phyloP scores from a whole-genome alignment of 1,139 yeast species.

The Magnusiomyces paraingens region DNA sequence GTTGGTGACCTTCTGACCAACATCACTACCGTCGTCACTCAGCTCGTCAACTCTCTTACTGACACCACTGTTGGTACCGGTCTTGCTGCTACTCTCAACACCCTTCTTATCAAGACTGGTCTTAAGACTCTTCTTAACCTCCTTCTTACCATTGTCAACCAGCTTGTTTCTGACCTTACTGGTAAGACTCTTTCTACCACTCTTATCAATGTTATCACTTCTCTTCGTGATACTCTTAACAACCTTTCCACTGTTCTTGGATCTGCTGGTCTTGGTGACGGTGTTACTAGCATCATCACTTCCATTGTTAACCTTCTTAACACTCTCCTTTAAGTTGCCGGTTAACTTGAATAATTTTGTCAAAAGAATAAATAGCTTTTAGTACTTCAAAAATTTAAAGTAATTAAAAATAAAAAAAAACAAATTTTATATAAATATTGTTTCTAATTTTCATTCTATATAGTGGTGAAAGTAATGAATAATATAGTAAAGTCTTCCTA shows the following conservation, averaged over 20 bases:
- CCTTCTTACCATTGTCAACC: slow-evolving; percentile 2
- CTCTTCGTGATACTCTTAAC: not conserved
- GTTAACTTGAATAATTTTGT: too few species aligned
- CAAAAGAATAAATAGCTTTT: too few species aligned
- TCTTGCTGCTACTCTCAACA: slow-evolving; percentile 1
- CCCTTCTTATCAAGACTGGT: slow-evolving; percentile 5
- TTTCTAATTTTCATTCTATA: too few species aligned
- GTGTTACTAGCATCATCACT: too few species aligned
- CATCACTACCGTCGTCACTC: slow-evolving; percentile 1
- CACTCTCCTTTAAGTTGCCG: too few species aligned
- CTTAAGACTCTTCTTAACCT: slow-evolving; percentile 4
- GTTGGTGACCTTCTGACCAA: not conserved
- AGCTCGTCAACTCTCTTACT: slow-evolving; percentile 1
- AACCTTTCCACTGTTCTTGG: not conserved
- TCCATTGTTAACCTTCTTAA: too few species aligned
- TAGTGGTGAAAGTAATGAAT: too few species aligned
- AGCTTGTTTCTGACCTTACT: slow-evolving; percentile 2
- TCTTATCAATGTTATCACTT: not conserved
- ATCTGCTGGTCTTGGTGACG: not conserved
- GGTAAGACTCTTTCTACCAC: slow-evolving; percentile 1
- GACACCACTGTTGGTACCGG: not conserved
- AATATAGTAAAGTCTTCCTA: too few species aligned
- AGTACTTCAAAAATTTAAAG: too few species aligned
- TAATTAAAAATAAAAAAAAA: too few species aligned
- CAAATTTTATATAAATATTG: too few species aligned